Evolutionary conservation across 2,329 filamentous ascomycete genomes (phyloP).

Genomic region (Cladosporium sp.): DNA sequence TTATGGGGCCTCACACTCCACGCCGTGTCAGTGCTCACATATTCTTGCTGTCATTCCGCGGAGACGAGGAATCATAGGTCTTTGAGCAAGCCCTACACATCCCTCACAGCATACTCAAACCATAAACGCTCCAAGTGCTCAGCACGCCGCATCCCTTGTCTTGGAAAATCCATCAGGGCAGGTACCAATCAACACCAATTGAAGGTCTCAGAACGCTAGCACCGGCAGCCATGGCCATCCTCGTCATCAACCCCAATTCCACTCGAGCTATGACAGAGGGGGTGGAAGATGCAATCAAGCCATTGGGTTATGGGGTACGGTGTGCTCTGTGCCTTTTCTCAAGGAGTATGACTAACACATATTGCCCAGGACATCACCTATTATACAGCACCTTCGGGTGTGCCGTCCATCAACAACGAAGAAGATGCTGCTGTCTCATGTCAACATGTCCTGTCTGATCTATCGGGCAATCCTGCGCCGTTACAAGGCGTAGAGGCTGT

Average conservation of each 20-base stretch:
- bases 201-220: neutral
- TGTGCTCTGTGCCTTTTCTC: neutral
- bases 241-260: constrained; percentile 80
- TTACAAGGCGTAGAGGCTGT: constrained; percentile 53
- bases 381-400: constrained; percentile 68
- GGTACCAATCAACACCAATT: neutral
- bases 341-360: neutral
- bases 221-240: constrained; percentile 39
- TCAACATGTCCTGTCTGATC: constrained; percentile 59
- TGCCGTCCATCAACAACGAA: constrained; percentile 76
- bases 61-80: neutral
- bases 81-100: neutral
- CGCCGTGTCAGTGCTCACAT: neutral
- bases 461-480: constrained; percentile 58
- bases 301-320: constrained; percentile 40
- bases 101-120: neutral
- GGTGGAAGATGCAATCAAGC: constrained; percentile 54
- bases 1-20: neutral
- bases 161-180: neutral
- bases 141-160: neutral
- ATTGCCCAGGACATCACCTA: constrained; percentile 39
- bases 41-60: neutral
- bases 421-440: constrained; percentile 66
- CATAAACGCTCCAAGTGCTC: neutral
- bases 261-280: constrained; percentile 70